Evolutionary conservation across 495 filamentous ascomycete species (phyloP), one percentile per base, ranked within the genome.

Genomic region (Penicillium chermesinum): DNA sequence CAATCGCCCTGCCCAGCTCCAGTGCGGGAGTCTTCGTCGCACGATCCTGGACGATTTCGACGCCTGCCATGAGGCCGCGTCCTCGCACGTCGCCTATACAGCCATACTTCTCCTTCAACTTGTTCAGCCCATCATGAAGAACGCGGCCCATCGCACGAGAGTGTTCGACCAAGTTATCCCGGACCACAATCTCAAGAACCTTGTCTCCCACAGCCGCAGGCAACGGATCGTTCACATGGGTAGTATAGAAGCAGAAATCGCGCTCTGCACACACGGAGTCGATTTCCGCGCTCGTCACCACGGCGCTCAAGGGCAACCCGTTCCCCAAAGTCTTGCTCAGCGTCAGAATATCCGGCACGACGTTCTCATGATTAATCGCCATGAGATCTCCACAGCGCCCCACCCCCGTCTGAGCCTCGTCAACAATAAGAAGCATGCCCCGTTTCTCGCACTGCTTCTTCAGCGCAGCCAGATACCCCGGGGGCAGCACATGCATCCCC

Each of bases 81-180:
- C 79, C 77, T 9, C 78, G 70, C 1, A 81, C 70, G 44, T 80
- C 76, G 6, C 78, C 76, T 41, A 81, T 79, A 48, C 74, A 80
- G 33, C 69, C 69, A 51, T 78, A 78, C 38, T 72, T 71, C 21
- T 54, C 20, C 40, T 73, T 57, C 2, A 82, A 54, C 17, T 51
- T 52, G n/a, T 55, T 35, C 2, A 80, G 64, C 2, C 74, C 72
- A 2, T 55, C 58, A 12, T 67, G 68, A 0, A 80, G 58, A 15
- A 69, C 55, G 2, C 50, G 58, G 7, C 78, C 77, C 1, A 66
- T 63, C 34, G 59, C 59, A 2, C 57, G 33, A 1, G 77, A 62
- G 6, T 61, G 61, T 19, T 64, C 36, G 16, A 71, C 70, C 21
- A 80, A 44, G 21, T 65, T 50, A 44, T 82, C 79, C 0, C 77